Evolutionary conservation across 768 basidiomycete species (phyloP).

Genomic region (Coprinopsis sp.): DNA sequence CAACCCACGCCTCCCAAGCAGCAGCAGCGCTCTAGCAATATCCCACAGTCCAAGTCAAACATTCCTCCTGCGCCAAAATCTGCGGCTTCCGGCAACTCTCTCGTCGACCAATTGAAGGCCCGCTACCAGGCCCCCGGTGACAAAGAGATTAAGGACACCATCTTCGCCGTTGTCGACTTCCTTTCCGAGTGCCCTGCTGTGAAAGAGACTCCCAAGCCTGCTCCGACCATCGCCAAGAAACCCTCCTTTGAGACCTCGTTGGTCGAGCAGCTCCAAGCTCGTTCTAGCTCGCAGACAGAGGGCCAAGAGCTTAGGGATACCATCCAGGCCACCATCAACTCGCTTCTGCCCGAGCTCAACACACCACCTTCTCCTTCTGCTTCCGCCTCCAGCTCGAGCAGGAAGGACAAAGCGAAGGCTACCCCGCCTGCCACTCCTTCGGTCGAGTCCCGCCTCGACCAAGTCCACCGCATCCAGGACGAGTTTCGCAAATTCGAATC

Average conservation of each 20-base stretch:
- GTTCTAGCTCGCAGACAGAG: slow-evolving; percentile 25
- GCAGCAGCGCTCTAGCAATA: not conserved
- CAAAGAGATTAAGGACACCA: not conserved
- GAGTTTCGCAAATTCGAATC: slow-evolving; percentile 31
- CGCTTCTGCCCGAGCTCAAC: slow-evolving; percentile 20
- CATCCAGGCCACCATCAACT: slow-evolving; percentile 35
- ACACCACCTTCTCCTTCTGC: slow-evolving; percentile 6
- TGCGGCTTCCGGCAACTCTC: not conserved
- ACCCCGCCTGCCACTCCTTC: slow-evolving; percentile 11
- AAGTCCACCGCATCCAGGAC: slow-evolving; percentile 38
- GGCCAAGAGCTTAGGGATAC: slow-evolving; percentile 35
- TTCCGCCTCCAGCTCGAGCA: slow-evolving; percentile 2
- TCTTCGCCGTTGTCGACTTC: not conserved
- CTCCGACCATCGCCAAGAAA: not conserved
- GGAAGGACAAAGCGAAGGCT: slow-evolving; percentile 40
- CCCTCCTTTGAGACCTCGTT: slow-evolving; percentile 11
- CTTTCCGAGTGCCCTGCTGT: too few species aligned
- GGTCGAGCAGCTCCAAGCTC: slow-evolving; percentile 28
- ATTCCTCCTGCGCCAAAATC: too few species aligned
- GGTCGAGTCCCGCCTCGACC: slow-evolving; percentile 30
- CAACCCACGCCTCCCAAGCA: not conserved
- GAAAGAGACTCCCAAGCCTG: not conserved
- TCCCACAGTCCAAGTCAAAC: too few species aligned
- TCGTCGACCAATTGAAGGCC: not conserved
- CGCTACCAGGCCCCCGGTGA: not conserved